Evolutionary conservation across 2,329 filamentous ascomycete species (phyloP).

Genomic region (Sclerotiophoma versabilis): DNA sequence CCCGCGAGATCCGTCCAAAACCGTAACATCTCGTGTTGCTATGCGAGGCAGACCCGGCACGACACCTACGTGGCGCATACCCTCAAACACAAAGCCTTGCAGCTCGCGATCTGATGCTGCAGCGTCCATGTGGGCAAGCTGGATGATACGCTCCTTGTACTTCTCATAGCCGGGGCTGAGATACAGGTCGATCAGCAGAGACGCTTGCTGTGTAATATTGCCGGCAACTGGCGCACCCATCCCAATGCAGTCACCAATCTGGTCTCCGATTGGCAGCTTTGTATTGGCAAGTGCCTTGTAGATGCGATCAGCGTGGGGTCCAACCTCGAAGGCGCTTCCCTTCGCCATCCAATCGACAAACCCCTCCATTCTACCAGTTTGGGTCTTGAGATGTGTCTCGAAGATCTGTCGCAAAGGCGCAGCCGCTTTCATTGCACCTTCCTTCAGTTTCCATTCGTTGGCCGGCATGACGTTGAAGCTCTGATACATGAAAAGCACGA

Average conservation of each 20-base stretch:
- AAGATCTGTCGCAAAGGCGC: conserved; percentile 72
- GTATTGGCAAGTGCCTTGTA: conserved; percentile 59
- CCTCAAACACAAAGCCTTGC: conserved; percentile 62
- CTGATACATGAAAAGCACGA: conserved; percentile 69
- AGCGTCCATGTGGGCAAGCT: conserved; percentile 57
- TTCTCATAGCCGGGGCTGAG: conserved; percentile 58
- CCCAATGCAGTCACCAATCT: conserved; percentile 60
- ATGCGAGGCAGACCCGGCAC: conserved; percentile 62
- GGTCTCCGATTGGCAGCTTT: conserved; percentile 56
- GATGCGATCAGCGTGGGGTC: conserved; percentile 59
- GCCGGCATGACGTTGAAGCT: conserved; percentile 61
- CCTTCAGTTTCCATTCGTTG: conserved; percentile 59
- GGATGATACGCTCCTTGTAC: conserved; percentile 60
- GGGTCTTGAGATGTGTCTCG: conserved; percentile 70
- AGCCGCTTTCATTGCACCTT: conserved; percentile 55
- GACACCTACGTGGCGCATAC: conserved; percentile 61
- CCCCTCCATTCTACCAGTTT: conserved; percentile 61
- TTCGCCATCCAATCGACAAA: conserved; percentile 58
- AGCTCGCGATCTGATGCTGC: conserved; percentile 64
- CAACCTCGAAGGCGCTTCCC: conserved; percentile 64
- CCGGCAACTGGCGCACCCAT: conserved; percentile 60
- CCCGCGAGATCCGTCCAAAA: conserved; percentile 58
- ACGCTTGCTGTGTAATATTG: conserved; percentile 62
- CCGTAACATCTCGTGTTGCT: conserved; percentile 56
- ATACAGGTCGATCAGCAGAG: conserved; percentile 61